Evolutionary conservation across 106 monocot genomes (phyloP).

Genomic region (Acanthochlamys bracteata): DNA sequence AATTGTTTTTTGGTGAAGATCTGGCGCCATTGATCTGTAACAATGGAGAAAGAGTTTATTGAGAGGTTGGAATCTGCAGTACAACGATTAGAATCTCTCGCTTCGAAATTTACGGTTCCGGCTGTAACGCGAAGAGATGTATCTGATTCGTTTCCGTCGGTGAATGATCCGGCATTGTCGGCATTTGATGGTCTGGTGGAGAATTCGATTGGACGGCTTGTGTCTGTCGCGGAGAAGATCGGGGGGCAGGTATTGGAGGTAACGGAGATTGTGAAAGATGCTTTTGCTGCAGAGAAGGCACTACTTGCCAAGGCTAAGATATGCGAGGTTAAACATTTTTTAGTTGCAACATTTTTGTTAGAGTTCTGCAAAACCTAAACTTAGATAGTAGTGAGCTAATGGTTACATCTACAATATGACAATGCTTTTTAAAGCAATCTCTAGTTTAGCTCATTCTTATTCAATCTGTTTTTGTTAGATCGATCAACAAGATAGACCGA

Average conservation of each 20-base stretch:
- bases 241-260: conserved; percentile 50
- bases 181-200: conserved; percentile 50
- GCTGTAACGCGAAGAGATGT: conserved; percentile 17
- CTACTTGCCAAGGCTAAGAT: conserved; percentile 36
- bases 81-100: conserved; percentile 56
- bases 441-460: too few relatives aligned
- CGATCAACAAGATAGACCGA: too few relatives aligned
- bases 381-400: too few relatives aligned
- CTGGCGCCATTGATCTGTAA: background rate
- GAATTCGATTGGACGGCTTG: conserved; percentile 22
- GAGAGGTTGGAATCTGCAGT: conserved; percentile 73
- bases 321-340: conserved; percentile 24
- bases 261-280: conserved; percentile 44
- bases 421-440: too few relatives aligned
- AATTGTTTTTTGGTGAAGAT: background rate
- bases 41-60: conserved; percentile 69
- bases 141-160: conserved; percentile 6
- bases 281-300: conserved; percentile 33
- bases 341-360: too few relatives aligned
- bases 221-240: conserved; percentile 35
- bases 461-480: too few relatives aligned
- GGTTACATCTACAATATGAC: too few relatives aligned
- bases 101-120: conserved; percentile 20
- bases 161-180: conserved; percentile 33
- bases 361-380: too few relatives aligned